Evolutionary conservation across 495 filamentous ascomycete species (phyloP).

Genomic region (Hypoxylon rickii): DNA sequence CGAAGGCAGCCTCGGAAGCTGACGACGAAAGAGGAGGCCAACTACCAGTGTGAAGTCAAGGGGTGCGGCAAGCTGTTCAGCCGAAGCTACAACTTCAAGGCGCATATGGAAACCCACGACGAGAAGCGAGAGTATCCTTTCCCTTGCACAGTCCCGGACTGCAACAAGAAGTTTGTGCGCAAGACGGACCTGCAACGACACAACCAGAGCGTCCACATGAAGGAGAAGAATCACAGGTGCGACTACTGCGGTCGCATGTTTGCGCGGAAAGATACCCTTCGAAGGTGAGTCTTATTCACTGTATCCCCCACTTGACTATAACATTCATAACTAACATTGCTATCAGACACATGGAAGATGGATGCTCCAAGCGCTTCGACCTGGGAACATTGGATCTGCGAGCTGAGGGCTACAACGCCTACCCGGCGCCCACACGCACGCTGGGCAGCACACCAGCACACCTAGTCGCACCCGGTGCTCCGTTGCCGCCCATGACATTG

Average conservation of each 20-base stretch:
- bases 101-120: constrained; percentile 90
- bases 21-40: constrained; percentile 75
- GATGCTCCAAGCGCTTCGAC: constrained; percentile 75
- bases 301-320: background rate
- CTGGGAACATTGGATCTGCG: constrained; percentile 52
- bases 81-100: constrained; percentile 86
- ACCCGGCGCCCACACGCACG: constrained; percentile 29
- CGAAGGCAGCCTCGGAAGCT: constrained; percentile 57
- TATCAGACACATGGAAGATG: constrained; percentile 76
- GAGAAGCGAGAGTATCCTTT: constrained; percentile 72
- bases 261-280: constrained; percentile 80
- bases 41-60: constrained; percentile 70
- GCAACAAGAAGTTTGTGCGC: constrained; percentile 76
- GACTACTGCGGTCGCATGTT: constrained; percentile 74
- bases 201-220: constrained; percentile 80
- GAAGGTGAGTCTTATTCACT: constrained; percentile 60
- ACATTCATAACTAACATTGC: constrained; percentile 20
- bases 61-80: constrained; percentile 82
- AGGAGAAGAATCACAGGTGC: constrained; percentile 72
- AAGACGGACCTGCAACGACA: constrained; percentile 87
- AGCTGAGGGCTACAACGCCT: constrained; percentile 45
- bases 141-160: constrained; percentile 65
- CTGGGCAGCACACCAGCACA: constrained; percentile 37
- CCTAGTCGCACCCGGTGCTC: constrained; percentile 31
- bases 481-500: constrained; percentile 50